A percentile compares a stretch with the other conserved stretches of the same genome.
These are phyloP conservation scores for Delonix regia DNA, from an alignment of 306 rosid species.

Conservation along the genomic window DNA sequence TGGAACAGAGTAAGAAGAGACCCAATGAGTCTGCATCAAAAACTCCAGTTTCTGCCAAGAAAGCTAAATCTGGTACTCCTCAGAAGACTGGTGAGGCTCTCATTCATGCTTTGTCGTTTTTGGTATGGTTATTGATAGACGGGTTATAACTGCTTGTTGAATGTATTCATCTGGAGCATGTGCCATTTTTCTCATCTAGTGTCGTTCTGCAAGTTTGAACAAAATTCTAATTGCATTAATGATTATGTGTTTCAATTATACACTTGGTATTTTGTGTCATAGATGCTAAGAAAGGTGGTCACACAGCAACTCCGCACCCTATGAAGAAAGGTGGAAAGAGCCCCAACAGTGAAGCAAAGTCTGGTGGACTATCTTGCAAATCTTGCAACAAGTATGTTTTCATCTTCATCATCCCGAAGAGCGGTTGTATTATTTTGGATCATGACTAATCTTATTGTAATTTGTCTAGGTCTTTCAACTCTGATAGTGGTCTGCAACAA, in stretches of 20 bases:
- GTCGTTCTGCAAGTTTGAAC: not conserved
- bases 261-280: not conserved
- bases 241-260: not conserved
- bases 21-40: conserved; percentile 59
- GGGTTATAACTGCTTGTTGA: not conserved
- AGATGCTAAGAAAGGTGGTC: conserved; percentile 77
- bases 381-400: conserved; percentile 67
- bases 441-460: not conserved
- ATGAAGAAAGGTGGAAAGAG: conserved; percentile 70
- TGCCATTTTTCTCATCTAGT: too few species aligned
- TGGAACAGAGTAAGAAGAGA: conserved; percentile 65
- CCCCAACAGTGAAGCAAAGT: conserved; percentile 49
- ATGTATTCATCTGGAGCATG: not conserved
- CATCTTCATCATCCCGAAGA: too few species aligned
- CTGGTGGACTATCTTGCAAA: conserved; percentile 68
- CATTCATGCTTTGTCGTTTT: not conserved
- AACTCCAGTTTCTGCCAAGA: conserved; percentile 72
- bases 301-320: conserved; percentile 79
- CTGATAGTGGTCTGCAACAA: conserved; percentile 69
- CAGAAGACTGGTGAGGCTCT: conserved; percentile 68
- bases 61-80: conserved; percentile 67
- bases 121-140: too few species aligned
- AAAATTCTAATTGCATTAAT: not conserved
- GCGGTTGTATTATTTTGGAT: not conserved
- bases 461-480: conserved; percentile 53